Base-by-base conservation (phyloP, 2,329 filamentous ascomycete species). In the Cladosporium sp. region DNA sequence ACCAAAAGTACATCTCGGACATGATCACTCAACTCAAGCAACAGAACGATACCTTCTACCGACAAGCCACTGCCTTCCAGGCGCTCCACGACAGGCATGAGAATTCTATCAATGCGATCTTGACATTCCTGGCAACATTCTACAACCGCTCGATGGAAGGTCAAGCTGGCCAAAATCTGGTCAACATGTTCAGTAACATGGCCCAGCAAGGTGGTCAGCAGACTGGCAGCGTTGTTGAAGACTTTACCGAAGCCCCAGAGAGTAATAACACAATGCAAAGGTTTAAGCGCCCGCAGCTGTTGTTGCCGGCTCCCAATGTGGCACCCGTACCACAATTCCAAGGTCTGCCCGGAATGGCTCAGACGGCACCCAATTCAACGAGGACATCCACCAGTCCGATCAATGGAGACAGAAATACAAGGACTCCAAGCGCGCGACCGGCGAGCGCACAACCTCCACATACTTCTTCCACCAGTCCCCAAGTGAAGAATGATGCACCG, bases 101-200 rank as follows among this genome's bases (percentile, higher is more conserved):
- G 76, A 97, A 94, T 76, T 97, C 94, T 0, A 98, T 99, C 79
- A 98, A 97, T 75, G 94, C 94, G n/a, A 98, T 99, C 68, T 85
- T 99, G 51, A 96, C 93, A 59, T 98, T 99, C 78, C 85, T 99
- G 24, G 95, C 94, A 55, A 98, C 96, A 14, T 94, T 99, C 51
- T 99, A 98, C 80, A 91, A 96, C 69, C 90, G 96, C 74, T 96
- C 92, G 69, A 81, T 99, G 59, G 93, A 97, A 76, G 92, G 93
- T 41, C 90, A 94, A 72, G 89, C 87, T 21, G 84, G 87, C 1
- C 88, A 92, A 74, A 94, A 92, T 67, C 86, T 98, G 51, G 88
- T 91, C 65, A 93, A 96, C 71, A 90, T 97, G 75, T 91, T 98
- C 75, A 88, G 89, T 4, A 90, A 88, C 70, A 66, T 70, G 49